A percentile compares a stretch with the other conserved stretches of the same genome.
Conservation (phyloP, 371 early-diverging fungal genomes). For the Syncephalis fuscata region DNA sequence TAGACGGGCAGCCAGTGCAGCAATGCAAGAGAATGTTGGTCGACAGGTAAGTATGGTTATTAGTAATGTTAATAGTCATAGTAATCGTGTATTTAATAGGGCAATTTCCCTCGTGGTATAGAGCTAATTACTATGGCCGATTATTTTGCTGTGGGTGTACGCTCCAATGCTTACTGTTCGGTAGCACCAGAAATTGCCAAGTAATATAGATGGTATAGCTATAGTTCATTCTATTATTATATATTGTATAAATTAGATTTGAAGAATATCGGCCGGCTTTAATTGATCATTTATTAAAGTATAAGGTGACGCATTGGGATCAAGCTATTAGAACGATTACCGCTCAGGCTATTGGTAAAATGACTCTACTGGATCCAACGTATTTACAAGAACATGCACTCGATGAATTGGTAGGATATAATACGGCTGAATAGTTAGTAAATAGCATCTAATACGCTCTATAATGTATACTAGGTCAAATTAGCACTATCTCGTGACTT, state of each 20-base stretch:
- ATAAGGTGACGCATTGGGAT: slow-evolving; percentile 77
- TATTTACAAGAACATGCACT: neutral
- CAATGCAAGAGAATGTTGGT: slow-evolving; percentile 95
- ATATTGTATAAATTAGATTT: slow-evolving; percentile 25
- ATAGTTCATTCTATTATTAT: neutral
- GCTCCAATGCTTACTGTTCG: slow-evolving; percentile 45
- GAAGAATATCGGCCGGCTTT: slow-evolving; percentile 51
- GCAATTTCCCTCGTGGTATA: slow-evolving; percentile 87
- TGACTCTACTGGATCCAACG: slow-evolving; percentile 5
- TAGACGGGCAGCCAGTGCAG: slow-evolving; percentile 88
- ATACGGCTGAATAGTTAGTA: neutral
- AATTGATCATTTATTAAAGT: slow-evolving; percentile 43
- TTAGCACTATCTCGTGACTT: slow-evolving; percentile 36
- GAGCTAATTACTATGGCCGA: slow-evolving; percentile 78
- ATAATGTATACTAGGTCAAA: slow-evolving; percentile 23
- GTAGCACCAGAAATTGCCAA: slow-evolving; percentile 48
- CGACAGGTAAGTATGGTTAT: slow-evolving; percentile 38
- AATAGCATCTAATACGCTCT: no score
- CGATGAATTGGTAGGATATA: slow-evolving; percentile 14
- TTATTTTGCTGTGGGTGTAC: slow-evolving; percentile 80
- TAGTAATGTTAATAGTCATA: neutral
- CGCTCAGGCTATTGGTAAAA: slow-evolving; percentile 36
- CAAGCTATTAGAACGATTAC: slow-evolving; percentile 55
- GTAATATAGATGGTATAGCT: slow-evolving; percentile 23
- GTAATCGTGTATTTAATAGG: slow-evolving; percentile 14